Evolutionary conservation across 495 filamentous ascomycete species (phyloP), one percentile per base, ranked within the genome.

Genomic region (Saxispiralis lemnorum): DNA sequence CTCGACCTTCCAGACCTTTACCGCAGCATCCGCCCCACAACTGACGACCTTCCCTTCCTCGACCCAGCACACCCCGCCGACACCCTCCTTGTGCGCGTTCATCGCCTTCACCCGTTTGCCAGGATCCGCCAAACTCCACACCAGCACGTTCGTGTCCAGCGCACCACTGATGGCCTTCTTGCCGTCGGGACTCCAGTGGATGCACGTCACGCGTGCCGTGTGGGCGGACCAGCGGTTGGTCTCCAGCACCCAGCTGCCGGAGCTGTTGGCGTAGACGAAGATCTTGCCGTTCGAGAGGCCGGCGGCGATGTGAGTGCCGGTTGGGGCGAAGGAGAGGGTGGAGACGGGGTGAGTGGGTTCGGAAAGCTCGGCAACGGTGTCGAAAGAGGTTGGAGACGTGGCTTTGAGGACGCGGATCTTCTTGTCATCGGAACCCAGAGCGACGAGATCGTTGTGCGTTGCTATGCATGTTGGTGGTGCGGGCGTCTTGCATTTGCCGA

Each of bases 51-150:
- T 82, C n/a, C 64, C 66, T 17, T 66, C 73, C 7, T 72, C 71
- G 14, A 82, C 69, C 92, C 89, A 97, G 7, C 66, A 71, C 5
- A 96, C 86, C 3, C 81, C 86, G 52, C 79, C 82, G 7, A 97
- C 83, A 1, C 89, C 89, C 45, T 95, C 89, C 64, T 94, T 93
- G 59, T 97, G 89, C 37, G 87, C 84, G 56, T 92, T 84, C 20
- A 69, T 58, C 31, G 74, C 73, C 59, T 83, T 85, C 41, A 88
- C 64, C 55, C 87, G 72, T 55, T 76, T 78, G 19, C 82, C 84
- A 0, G 85, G 88, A 48, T 82, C 79, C 36, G 72, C 67, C 49
- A 95, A 63, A 58, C 83, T 93, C 86, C 89, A 97, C 21, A 93
- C 77, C 53, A 81, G 82, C 34, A 97, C 72, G 51, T 93, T 80